Evolutionary conservation across 306 rosid species (phyloP).

Genomic region (Prunus mume): DNA sequence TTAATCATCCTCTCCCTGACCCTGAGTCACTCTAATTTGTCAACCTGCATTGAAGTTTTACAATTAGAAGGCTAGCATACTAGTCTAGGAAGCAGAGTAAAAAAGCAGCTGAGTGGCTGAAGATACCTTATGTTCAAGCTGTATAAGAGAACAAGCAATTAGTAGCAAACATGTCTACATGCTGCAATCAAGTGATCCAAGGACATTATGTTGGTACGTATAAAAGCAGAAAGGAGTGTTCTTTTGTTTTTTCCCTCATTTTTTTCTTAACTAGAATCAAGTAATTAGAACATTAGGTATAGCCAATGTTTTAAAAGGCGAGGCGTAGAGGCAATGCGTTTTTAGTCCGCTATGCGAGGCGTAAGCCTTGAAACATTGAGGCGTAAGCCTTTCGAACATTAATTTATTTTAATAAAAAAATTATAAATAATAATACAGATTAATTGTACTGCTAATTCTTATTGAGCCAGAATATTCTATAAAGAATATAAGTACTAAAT

Average conservation of each 20-base stretch:
- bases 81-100: not conserved
- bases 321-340: too few species aligned
- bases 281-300: not conserved
- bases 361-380: too few species aligned
- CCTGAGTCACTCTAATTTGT: conserved; percentile 76
- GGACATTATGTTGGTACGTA: not conserved
- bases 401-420: too few species aligned
- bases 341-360: too few species aligned
- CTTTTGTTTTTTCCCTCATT: too few species aligned
- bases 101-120: conserved; percentile 72
- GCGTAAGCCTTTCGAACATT: too few species aligned
- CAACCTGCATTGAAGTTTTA: conserved; percentile 48
- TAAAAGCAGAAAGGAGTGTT: too few species aligned
- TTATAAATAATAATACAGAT: too few species aligned
- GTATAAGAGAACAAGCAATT: conserved; percentile 3
- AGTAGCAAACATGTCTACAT: not conserved
- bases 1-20: conserved; percentile 96
- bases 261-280: not conserved
- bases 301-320: too few species aligned
- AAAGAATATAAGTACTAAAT: too few species aligned
- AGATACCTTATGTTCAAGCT: conserved; percentile 84
- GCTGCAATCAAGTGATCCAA: not conserved
- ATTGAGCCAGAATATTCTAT: too few species aligned
- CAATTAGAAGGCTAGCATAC: conserved; percentile 22
- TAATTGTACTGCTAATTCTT: too few species aligned